Base-by-base conservation (phyloP, 2,329 filamentous ascomycete genomes). In the Plectosphaerella plurivora region DNA sequence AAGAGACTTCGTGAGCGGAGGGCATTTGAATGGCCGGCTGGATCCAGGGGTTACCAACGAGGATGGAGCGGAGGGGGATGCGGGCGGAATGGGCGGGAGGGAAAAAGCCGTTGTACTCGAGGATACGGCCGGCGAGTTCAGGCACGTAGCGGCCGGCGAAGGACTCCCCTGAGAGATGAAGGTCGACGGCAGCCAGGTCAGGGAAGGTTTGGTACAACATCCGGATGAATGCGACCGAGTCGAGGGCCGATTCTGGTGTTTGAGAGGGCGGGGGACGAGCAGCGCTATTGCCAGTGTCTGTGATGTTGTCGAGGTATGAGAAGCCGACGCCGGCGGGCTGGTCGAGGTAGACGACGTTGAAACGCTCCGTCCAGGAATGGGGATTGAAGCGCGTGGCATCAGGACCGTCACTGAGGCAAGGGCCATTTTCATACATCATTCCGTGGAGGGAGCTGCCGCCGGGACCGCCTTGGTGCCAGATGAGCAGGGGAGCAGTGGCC, bases 1-100 rank as follows among this genome's bases (percentile, higher is more conserved):
- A 52, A 15, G 37, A 45, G n/a, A 52, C 47, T 12, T 52, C 51
- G n/a, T 52, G 47, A 39, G 49, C 49, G 12, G 51, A 52, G 9
- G 47, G 15, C 2, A 46, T 7, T 15, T 50, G 51, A 8, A 49
- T 39, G 3, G 51, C 46, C 3, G 47, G 51, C 24, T 39, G 42
- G 16, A 50, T 52, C 51, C 46, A 45, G 3, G 51, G 51, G 12
- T 52, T 52, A 2, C 51, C 51, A 10, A 50, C 18, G 22, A 52
- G 28, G 24, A 50, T 33, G 20, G 51, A 52, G 16, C 51, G 28
- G 5, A 52, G 24, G 4, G 51, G 47, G 2, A 52, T 52, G 14
- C 16, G 22, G 6, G 46, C 16, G 16, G 12, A 14, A 15, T 37
- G 24, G 3, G 20, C 37, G 8, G n/a, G 18, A 15, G n/a, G 5